Evolutionary conservation across 805 yeast genomes (phyloP).

Genomic region (Middelhovenomyces tepae): DNA sequence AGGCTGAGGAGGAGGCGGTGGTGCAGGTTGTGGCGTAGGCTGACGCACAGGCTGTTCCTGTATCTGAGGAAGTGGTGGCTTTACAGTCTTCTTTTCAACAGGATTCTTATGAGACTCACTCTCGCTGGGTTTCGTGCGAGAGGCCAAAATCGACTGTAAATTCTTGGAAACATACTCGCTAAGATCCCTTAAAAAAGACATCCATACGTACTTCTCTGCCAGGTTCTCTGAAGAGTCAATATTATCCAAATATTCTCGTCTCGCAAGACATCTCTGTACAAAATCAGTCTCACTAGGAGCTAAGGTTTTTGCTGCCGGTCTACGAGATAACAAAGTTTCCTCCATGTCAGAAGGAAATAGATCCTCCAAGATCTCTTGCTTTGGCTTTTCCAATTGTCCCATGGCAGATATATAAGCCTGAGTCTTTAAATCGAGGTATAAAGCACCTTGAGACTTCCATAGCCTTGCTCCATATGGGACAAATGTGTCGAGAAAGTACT

Average conservation of each 20-base stretch:
- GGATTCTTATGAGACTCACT: conserved; percentile 4
- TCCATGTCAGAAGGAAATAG: conserved; percentile 64
- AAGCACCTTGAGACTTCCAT: conserved; percentile 68
- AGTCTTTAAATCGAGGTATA: conserved; percentile 82
- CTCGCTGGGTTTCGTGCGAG: conserved; percentile 8
- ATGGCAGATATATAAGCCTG: conserved; percentile 90
- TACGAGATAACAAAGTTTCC: conserved; percentile 29
- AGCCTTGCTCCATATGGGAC: conserved; percentile 64
- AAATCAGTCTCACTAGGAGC: conserved; percentile 79
- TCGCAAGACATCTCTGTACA: conserved; percentile 57
- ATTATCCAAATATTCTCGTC: conserved; percentile 53
- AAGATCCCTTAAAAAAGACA: conserved; percentile 67
- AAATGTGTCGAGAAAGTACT: conserved; percentile 75
- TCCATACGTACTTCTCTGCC: conserved; percentile 76
- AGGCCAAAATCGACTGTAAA: conserved; percentile 12
- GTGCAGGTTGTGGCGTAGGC: no score
- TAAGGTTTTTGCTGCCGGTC: conserved; percentile 28
- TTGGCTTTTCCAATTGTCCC: conserved; percentile 48
- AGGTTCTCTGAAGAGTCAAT: conserved; percentile 41
- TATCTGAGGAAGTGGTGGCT: conserved; percentile 10
- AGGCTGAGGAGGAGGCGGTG: no score
- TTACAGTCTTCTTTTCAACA: conserved; percentile 4
- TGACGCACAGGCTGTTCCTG: conserved; percentile 16
- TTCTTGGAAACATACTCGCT: conserved; percentile 67
- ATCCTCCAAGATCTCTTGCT: conserved; percentile 60